Conservation (phyloP, 371 early-diverging fungal genomes). For the Polyrhizophydium stewartii region DNA sequence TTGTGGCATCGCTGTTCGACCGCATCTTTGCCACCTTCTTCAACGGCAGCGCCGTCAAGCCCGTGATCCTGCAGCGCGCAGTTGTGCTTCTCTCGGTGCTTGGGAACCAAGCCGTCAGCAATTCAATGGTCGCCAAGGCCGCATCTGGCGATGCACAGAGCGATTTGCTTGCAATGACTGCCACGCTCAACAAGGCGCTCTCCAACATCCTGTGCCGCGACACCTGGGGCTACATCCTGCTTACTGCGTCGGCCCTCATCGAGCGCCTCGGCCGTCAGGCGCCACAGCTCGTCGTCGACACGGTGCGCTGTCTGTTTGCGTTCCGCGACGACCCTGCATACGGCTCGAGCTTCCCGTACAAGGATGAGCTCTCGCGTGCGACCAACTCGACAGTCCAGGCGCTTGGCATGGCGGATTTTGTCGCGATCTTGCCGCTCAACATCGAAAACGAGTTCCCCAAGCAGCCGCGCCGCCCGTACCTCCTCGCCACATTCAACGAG, state of each 20-base stretch:
- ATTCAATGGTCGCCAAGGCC: constrained; percentile 58
- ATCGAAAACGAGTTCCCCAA: constrained; percentile 45
- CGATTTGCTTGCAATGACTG: constrained; percentile 6
- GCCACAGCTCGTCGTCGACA: constrained; percentile 59
- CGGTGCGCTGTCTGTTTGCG: constrained; percentile 64
- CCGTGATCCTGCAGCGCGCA: constrained; percentile 34
- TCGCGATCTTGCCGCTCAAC: constrained; percentile 82
- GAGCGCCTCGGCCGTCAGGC: constrained; percentile 62
- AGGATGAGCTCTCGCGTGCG: constrained; percentile 77
- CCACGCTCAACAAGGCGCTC: constrained; percentile 16
- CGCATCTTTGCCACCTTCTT: constrained; percentile 71
- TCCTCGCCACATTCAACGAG: constrained; percentile 32
- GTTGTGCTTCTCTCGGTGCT: constrained; percentile 66
- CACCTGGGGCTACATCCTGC: constrained; percentile 78
- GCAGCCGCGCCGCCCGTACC: constrained; percentile 38
- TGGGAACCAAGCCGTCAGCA: constrained; percentile 64
- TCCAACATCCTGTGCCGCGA: constrained; percentile 66
- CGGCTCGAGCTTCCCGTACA: constrained; percentile 65
- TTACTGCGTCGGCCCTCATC: constrained; percentile 71
- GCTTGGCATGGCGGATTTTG: constrained; percentile 76
- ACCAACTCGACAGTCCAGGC: constrained; percentile 74
- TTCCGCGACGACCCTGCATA: constrained; percentile 70
- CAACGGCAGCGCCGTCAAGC: constrained; percentile 51
- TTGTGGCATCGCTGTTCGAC: constrained; percentile 51
- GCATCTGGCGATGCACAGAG: constrained; percentile 25